Base-by-base conservation (phyloP, 495 filamentous ascomycete species). In the Bombardia bombarda region DNA sequence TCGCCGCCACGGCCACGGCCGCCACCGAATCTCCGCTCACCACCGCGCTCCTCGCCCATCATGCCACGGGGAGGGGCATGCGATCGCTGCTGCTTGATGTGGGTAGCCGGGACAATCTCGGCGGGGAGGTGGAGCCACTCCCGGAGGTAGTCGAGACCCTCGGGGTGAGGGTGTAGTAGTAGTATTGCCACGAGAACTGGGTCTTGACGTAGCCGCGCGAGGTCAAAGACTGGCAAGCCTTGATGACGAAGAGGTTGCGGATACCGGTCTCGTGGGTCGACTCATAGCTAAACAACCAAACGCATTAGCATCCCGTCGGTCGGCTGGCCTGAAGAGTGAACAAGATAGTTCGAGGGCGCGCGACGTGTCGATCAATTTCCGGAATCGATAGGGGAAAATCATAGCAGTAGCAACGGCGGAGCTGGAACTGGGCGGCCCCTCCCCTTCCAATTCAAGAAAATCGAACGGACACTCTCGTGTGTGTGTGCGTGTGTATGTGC, bases 141-240 rank as follows among this genome's bases (percentile, higher is more conserved):
- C 57, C 92, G 93, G 67, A 98, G 89, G 81, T 97, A 98, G 80
- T 96, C 90, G 65, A 98, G 90, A 77, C 92, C 92, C 61, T 96
- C 90, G 58, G 89, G 67, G 92, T 98, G 66, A 98, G 83, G 70
- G 93, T 98, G 83, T 98, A 98, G 84, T 98, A 98, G 82, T 96
- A 98, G 83, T 90, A 97, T 78, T 98, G 92, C 92, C 92, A 98
- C 49, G 88, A 94, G 84, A 98, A 98, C 70, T 89, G 92, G 56
- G 92, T 98, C 85, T 97, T 97, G 73, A 98, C 78, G 71, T 82
- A 98, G 66, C 89, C 89, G 68, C 90, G 88, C 60, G 92, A 97
- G 75, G 81, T 90, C 60, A 98, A 79, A 48, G 92, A 98, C 78
- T 98, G 92, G 73, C 78, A 79, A 52, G 92, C 93, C 82, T 98